phyloP scores from a whole-genome alignment of 345 rosid species.

The Kandelia obovata region DNA sequence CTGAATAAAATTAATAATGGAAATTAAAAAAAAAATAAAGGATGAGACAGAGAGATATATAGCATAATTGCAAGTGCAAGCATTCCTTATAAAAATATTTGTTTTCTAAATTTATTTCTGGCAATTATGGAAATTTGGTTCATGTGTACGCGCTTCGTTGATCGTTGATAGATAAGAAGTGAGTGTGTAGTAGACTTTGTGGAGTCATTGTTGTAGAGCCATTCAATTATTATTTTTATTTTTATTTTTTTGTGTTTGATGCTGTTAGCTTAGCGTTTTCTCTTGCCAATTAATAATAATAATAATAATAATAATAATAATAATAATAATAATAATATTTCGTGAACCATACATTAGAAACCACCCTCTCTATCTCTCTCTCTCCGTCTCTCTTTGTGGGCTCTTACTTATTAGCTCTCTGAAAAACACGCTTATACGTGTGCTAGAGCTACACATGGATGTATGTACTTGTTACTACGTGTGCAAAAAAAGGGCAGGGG shows the following conservation, averaged over 20 bases:
- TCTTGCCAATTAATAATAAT: not conserved
- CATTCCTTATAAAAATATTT: not conserved
- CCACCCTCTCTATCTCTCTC: no score
- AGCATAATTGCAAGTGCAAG: not conserved
- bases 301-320: no score
- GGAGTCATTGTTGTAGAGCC: not conserved
- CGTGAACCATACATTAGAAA: no score
- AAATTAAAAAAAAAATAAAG: not conserved
- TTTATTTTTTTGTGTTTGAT: not conserved
- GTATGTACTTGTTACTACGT: no score
- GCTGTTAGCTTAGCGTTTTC: not conserved
- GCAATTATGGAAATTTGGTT: no score
- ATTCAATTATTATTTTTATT: not conserved
- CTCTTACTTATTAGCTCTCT: no score
- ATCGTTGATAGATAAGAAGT: constrained; percentile 9
- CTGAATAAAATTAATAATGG: not conserved
- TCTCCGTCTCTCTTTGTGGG: no score
- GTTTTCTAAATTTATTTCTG: not conserved
- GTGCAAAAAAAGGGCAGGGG: no score
- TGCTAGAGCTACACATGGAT: no score
- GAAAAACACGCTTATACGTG: no score
- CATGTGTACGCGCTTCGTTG: no score
- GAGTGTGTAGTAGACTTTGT: constrained; percentile 11
- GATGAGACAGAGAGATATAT: not conserved
- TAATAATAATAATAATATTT: no score